Evolutionary conservation across 192 early-diverging fungal species (phyloP).

Genomic region (Lunasporangiospora selenospora): DNA sequence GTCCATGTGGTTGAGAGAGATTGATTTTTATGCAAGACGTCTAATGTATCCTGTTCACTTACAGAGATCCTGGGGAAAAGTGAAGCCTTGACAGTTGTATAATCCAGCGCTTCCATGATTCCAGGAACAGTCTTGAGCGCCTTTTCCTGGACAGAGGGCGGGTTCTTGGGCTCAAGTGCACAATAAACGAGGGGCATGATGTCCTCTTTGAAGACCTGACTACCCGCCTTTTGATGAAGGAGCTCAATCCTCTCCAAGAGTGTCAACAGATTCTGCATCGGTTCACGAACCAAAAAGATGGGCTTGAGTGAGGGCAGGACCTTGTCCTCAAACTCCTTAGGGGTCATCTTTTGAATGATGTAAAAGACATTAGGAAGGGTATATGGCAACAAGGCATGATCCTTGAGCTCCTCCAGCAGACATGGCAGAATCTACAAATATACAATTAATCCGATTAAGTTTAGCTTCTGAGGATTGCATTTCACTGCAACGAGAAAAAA

Average conservation of each 20-base stretch:
- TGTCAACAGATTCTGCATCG: constrained; percentile 72
- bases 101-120: constrained; percentile 62
- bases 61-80: constrained; percentile 77
- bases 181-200: constrained; percentile 79
- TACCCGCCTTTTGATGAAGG: constrained; percentile 68
- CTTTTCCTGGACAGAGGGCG: constrained; percentile 67
- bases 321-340: constrained; percentile 65
- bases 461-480: not conserved
- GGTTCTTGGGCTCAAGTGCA: constrained; percentile 61
- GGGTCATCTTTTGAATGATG: constrained; percentile 66
- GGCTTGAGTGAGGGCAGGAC: constrained; percentile 71
- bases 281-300: constrained; percentile 63
- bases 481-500: not conserved
- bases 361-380: constrained; percentile 80
- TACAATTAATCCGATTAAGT: constrained; percentile 3
- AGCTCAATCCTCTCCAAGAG: constrained; percentile 70
- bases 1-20: not conserved
- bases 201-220: constrained; percentile 69
- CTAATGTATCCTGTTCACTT: not conserved
- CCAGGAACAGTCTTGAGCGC: constrained; percentile 67
- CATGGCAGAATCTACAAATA: constrained; percentile 67
- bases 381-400: constrained; percentile 73
- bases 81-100: constrained; percentile 65
- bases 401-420: constrained; percentile 76
- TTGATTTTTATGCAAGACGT: not conserved